Percentiles rank a stretch among this genome's conserved stretches.
These are phyloP conservation scores for Trichosporon sp. DNA, from an alignment of 1,284 basidiomycete genomes.

Conservation along the genomic window DNA sequence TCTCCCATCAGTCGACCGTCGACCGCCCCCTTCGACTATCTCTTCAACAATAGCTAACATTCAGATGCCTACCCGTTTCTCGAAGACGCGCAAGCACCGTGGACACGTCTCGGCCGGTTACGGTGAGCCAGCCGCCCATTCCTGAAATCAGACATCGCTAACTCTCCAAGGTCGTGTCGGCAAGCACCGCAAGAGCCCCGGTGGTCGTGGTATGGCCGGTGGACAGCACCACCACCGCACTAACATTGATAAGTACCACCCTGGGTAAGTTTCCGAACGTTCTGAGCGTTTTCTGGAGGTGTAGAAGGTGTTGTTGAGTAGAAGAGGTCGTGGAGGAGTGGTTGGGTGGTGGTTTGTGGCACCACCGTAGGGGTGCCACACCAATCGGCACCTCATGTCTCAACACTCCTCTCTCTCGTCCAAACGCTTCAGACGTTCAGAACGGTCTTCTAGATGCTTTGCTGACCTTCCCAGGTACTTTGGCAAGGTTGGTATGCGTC, in stretches of 20 bases:
- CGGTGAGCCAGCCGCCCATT: conserved; percentile 56
- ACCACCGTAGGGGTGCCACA: background rate
- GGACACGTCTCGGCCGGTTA: conserved; percentile 98
- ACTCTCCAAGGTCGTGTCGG: conserved; percentile 65
- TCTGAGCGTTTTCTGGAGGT: background rate
- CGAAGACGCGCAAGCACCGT: conserved; percentile 96
- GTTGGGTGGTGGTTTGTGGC: background rate
- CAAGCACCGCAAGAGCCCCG: conserved; percentile 98
- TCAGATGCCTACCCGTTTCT: conserved; percentile 83
- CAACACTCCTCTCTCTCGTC: background rate
- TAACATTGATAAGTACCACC: conserved; percentile 51
- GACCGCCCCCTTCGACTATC: background rate
- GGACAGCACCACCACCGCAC: conserved; percentile 97
- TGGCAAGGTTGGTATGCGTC: conserved; percentile 87
- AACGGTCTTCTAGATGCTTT: background rate
- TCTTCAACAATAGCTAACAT: conserved; percentile 1
- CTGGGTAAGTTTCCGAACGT: conserved; percentile 25
- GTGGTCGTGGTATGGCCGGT: conserved; percentile 99
- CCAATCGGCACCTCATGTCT: background rate
- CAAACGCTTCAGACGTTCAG: background rate
- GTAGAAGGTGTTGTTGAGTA: background rate
- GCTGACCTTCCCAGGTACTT: conserved; percentile 60
- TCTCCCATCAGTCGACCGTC: background rate
- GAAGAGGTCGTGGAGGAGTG: background rate
- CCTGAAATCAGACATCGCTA: background rate